phyloP scores from a whole-genome alignment of 495 filamentous ascomycete species.

The Eremomyces bilateralis region DNA sequence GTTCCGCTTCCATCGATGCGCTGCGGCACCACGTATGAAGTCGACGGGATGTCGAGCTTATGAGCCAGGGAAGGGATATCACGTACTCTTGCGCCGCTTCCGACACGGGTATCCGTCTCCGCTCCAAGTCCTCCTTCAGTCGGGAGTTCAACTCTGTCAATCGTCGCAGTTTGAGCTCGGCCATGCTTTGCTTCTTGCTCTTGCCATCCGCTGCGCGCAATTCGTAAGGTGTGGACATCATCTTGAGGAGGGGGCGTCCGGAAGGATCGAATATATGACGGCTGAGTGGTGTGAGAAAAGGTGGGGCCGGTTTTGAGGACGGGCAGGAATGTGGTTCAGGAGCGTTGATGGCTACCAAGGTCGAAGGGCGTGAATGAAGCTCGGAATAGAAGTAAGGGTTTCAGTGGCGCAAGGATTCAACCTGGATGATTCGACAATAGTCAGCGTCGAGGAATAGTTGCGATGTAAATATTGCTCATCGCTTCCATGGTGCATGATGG shows the following conservation, averaged over 20 bases:
- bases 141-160: constrained; percentile 90
- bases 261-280: neutral
- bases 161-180: constrained; percentile 86
- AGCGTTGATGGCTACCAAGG: neutral
- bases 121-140: constrained; percentile 81
- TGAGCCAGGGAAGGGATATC: neutral
- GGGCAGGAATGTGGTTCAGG: neutral
- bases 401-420: no score
- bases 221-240: constrained; percentile 22
- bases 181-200: constrained; percentile 98
- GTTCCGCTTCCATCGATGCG: no score
- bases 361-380: neutral
- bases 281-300: neutral
- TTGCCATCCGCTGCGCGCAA: constrained; percentile 30
- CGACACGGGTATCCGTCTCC: constrained; percentile 84
- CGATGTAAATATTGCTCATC: no score
- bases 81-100: constrained; percentile 79
- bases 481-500: no score
- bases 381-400: no score
- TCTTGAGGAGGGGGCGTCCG: constrained; percentile 7
- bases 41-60: no score
- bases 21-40: no score
- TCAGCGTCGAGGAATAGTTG: no score
- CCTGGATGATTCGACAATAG: no score
- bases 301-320: neutral